Percentiles rank a stretch among this genome's conserved stretches.
Conservation (phyloP, 1,284 basidiomycete genomes). For the Ceratorhiza oryzae-sativae region DNA sequence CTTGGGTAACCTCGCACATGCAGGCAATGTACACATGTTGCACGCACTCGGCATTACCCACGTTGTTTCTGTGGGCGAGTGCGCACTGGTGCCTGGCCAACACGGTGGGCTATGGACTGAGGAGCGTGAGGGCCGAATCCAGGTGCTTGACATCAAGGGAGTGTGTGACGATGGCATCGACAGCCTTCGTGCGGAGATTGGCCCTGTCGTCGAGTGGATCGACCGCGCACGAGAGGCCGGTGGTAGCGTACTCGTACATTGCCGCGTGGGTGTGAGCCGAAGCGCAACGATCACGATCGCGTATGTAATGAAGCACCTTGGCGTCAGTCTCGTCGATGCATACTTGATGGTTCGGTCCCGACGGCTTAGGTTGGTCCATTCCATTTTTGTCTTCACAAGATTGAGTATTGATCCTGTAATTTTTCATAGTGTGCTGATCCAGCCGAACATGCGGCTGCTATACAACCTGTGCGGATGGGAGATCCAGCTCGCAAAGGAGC, state of each 20-base stretch:
- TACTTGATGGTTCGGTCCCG: constrained; percentile 90
- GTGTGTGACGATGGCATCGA: constrained; percentile 97
- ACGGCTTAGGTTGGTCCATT: constrained; percentile 59
- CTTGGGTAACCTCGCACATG: constrained; percentile 95
- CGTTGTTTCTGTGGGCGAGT: constrained; percentile 96
- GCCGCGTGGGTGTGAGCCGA: constrained; percentile 92
- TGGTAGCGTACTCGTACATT: constrained; percentile 93
- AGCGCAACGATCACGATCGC: constrained; percentile 97
- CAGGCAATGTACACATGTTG: constrained; percentile 93
- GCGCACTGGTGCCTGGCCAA: constrained; percentile 72
- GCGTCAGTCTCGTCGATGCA: constrained; percentile 86
- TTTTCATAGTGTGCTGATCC: constrained; percentile 66
- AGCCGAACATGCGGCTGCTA: constrained; percentile 91
- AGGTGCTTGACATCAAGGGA: constrained; percentile 87
- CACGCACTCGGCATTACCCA: constrained; percentile 96
- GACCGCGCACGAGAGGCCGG: constrained; percentile 82
- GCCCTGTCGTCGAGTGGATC: constrained; percentile 91
- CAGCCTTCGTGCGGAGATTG: constrained; percentile 86
- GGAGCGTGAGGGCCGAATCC: constrained; percentile 84
- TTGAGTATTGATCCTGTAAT: constrained; percentile 51
- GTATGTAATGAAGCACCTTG: constrained; percentile 95
- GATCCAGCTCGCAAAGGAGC: constrained; percentile 75
- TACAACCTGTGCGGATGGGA: constrained; percentile 96
- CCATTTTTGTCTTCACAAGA: constrained; percentile 51
- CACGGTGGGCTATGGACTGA: constrained; percentile 83